Percentiles rank a stretch among this genome's conserved stretches.
phyloP scores from a whole-genome alignment of 495 filamentous ascomycete genomes.

The Pseudevernia furfuracea region DNA sequence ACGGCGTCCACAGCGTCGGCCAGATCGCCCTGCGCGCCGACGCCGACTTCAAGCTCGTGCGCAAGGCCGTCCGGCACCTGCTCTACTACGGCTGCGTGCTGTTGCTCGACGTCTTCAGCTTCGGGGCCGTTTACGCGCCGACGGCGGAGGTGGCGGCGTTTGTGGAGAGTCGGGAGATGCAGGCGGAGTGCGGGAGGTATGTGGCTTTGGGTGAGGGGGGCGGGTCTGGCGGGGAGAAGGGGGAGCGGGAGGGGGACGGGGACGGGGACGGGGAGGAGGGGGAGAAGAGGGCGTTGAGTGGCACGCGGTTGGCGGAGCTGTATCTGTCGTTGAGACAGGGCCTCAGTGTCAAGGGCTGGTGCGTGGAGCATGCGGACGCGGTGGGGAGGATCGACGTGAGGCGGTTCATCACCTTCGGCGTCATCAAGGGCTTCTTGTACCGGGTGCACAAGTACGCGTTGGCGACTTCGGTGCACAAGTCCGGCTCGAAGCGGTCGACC shows the following conservation, averaged over 20 bases:
- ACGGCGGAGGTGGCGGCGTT: slow-evolving; percentile 69
- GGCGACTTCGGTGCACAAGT: slow-evolving; percentile 34
- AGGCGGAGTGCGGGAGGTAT: slow-evolving; percentile 80
- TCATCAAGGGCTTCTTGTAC: slow-evolving; percentile 94
- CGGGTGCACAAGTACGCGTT: slow-evolving; percentile 86
- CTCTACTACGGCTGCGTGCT: slow-evolving; percentile 84
- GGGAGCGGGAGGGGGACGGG: no score
- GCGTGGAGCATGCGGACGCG: slow-evolving; percentile 57
- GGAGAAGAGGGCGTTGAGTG: slow-evolving; percentile 30
- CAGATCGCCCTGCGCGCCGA: slow-evolving; percentile 78
- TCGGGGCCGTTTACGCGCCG: slow-evolving; percentile 79
- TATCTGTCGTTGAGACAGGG: slow-evolving; percentile 74
- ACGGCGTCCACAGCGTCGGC: slow-evolving; percentile 81
- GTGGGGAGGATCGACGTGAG: slow-evolving; percentile 74
- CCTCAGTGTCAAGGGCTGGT: slow-evolving; percentile 74
- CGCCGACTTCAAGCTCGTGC: slow-evolving; percentile 73
- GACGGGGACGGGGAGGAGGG: no score
- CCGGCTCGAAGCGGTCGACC: neutral
- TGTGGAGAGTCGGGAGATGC: slow-evolving; percentile 57
- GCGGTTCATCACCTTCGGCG: slow-evolving; percentile 86
- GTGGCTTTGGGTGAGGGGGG: slow-evolving; percentile 40
- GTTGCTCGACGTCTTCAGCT: slow-evolving; percentile 88
- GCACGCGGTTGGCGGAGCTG: slow-evolving; percentile 46
- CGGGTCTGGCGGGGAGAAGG: neutral
- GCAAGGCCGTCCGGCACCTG: slow-evolving; percentile 77